Evolutionary conservation across 345 rosid species (phyloP), one percentile per base, ranked within the genome.

Genomic region (Lepidium africanum): DNA sequence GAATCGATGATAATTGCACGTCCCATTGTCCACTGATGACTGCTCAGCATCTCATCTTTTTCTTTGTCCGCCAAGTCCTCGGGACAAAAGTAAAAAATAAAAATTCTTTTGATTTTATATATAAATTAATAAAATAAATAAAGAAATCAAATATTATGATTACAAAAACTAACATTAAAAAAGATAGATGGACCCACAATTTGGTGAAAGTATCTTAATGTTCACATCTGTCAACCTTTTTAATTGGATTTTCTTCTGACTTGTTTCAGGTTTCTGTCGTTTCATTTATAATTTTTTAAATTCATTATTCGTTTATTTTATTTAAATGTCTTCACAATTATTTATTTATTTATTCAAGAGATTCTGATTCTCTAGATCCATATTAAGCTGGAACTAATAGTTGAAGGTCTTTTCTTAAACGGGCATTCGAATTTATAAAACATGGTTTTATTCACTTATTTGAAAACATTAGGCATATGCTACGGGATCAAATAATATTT

Each of bases 1-100:
- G 69, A 74, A 61, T 61, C 58, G 36, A 38, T 74, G 73, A 74
- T 74, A 67, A 74, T 74, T 67, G 69, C 69, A 74, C 67, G 63
- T 60, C 57, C 73, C 77, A 65, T 30, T 30, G 33, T 30, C 60
- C 58, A 46, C 46, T 57, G 65, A 14, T 5, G 21, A 46, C 63
- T 70, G 33, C 66, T 53, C 58, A 67, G 58, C 73, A 67, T 67
- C 78, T 74, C 69, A 59, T 65, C 58, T 67, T 51, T 67, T 47
- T 39, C 59, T 72, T 72, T 57, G 66, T 73, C 33, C 36, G 71
- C 72, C 67, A 49, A 65, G 67, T 58, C 71, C 60, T 58, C 33
- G 72, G 72, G 77, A 67, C 73, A 67, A 74, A 74, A 59, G 67
- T 38, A 50, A 45, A 67, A 67, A 45, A 16, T 23, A 38, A 25